Base-by-base conservation (phyloP, 352 stramenopile species). In the Pythium volutum region DNA sequence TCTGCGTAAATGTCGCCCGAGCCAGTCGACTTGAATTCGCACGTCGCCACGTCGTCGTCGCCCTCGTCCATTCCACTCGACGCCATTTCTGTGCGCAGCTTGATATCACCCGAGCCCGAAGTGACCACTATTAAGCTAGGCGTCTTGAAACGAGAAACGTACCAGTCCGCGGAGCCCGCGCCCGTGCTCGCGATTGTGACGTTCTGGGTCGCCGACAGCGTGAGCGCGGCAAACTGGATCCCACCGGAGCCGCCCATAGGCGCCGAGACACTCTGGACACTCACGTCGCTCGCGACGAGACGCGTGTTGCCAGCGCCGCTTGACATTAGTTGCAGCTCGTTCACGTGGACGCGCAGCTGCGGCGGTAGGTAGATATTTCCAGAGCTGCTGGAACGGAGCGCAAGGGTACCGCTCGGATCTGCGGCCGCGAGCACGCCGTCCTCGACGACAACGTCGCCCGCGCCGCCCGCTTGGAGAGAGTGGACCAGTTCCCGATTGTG, bases 351-450 rank as follows among this genome's bases (percentile, higher is more conserved):
- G 2, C 3, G 42, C 0, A 60, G 41, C 20, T 53, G 41, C 5
- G 54, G 29, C n/a, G 54, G 54, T n/a, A 60, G 25, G 20, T 31
- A 60, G 2, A 60, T 4, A 25, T 46, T 29, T 0, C 54, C 54
- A 3, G 54, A 52, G 3, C 12, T 18, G 27, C 27, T 60, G 4
- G 46, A 4, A 10, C 36, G 1, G 14, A 53, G 2, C 0, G 31
- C 34, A 20, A 60, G 27, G n/a, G 45, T 45, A 10, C 10, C 26
- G 15, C 16, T 25, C 14, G 31, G 14, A 4, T 31, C 26, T 7
- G 18, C 39, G 11, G 16, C 55, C 9, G 20, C 11, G 2, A 63
- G 20, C 33, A 56, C 55, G 23, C 16, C 5, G 16, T 46, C n/a
- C 31, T 38, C 55, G 1, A 63, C 33, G 25, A 63, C 34, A 2